Evolutionary conservation across 495 filamentous ascomycete species (phyloP).

Genomic region (Xylaria telfairii): DNA sequence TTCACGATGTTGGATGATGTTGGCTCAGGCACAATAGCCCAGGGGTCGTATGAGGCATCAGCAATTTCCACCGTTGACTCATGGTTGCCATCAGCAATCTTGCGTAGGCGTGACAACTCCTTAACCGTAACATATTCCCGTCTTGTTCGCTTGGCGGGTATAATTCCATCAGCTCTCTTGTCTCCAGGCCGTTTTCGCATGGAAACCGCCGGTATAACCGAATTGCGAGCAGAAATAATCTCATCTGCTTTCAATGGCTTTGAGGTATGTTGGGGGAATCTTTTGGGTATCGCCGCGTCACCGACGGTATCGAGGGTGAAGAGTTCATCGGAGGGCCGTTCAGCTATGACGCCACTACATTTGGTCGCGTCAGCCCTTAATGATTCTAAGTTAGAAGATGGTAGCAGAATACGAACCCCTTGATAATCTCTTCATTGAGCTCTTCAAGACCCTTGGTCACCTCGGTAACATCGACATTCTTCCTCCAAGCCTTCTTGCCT

Average conservation of each 20-base stretch:
- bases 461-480: slow-evolving; percentile 92
- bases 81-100: slow-evolving; percentile 75
- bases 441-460: slow-evolving; percentile 82
- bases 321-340: slow-evolving; percentile 76
- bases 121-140: slow-evolving; percentile 78
- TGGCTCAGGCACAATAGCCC: slow-evolving; percentile 61
- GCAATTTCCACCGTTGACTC: slow-evolving; percentile 59
- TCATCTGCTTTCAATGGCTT: slow-evolving; percentile 87
- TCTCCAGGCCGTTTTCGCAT: slow-evolving; percentile 72
- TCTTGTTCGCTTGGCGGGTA: slow-evolving; percentile 73
- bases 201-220: slow-evolving; percentile 77
- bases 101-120: slow-evolving; percentile 76
- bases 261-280: slow-evolving; percentile 63
- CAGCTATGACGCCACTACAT: slow-evolving; percentile 78
- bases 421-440: slow-evolving; percentile 84
- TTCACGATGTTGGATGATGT: slow-evolving; percentile 33
- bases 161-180: slow-evolving; percentile 66
- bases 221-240: slow-evolving; percentile 79
- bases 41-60: slow-evolving; percentile 75
- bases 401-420: slow-evolving; percentile 65
- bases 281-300: slow-evolving; percentile 63
- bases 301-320: slow-evolving; percentile 84
- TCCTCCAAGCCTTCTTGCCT: slow-evolving; percentile 98
- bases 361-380: slow-evolving; percentile 30
- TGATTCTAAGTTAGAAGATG: neutral